phyloP scores from a whole-genome alignment of 2,329 filamentous ascomycete species.

The Claviceps maximensis region DNA sequence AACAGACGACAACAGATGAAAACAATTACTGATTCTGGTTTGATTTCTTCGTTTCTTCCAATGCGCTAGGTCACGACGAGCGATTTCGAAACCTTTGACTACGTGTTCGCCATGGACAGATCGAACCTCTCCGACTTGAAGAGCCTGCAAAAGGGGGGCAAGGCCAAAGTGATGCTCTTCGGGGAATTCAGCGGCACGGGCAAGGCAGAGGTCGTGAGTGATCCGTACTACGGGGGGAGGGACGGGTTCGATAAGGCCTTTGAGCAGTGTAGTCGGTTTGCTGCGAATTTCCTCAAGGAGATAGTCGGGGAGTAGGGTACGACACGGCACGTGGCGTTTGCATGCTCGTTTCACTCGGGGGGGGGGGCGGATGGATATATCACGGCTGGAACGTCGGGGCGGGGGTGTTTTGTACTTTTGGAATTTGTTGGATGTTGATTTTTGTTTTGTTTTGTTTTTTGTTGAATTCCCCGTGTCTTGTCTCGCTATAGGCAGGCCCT shows the following conservation, averaged over 20 bases:
- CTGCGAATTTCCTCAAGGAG: conserved; percentile 58
- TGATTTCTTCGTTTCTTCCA: no score
- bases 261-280: conserved; percentile 68
- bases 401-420: no score
- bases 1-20: neutral
- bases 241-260: conserved; percentile 79
- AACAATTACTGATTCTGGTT: neutral
- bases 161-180: conserved; percentile 65
- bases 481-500: no score
- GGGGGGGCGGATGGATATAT: no score
- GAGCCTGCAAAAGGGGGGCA: conserved; percentile 44
- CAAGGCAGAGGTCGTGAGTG: conserved; percentile 59
- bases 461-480: no score
- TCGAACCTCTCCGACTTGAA: conserved; percentile 63
- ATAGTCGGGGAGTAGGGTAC: conserved; percentile 20
- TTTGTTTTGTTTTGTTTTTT: no score
- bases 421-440: no score
- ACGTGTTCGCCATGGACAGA: conserved; percentile 88
- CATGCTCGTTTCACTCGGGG: no score
- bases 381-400: no score
- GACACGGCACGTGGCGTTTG: neutral
- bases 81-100: conserved; percentile 81
- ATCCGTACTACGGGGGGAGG: conserved; percentile 85
- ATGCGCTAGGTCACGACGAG: conserved; percentile 34
- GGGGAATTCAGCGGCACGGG: conserved; percentile 61